Evolutionary conservation across 106 monocot genomes (phyloP), one percentile per base, ranked within the genome.

Genomic region (Vanilla planifolia): DNA sequence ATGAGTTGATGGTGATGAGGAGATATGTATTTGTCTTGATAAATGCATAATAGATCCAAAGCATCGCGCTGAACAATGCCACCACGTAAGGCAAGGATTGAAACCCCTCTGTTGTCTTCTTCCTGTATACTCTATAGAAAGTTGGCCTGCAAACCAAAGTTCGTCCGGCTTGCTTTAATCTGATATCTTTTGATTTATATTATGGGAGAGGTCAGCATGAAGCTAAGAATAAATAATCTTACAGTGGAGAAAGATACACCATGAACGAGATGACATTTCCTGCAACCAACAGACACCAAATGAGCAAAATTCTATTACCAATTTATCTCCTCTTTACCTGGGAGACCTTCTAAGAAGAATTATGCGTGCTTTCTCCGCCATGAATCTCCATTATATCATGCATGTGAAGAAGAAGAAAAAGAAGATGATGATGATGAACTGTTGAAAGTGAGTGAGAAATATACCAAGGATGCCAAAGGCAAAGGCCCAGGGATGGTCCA

Each of bases 1-100:
- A 47, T 11, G 63, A 40, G 73, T 82, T 82, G 52, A 82, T 82
- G 64, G 73, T 69, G 62, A 82, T 65, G 27, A 82, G 73, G 36
- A 82, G 68, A 59, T 43, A 41, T 14, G 60, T 67, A 19, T 65
- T 36, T n/a, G 65, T 73, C 36, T 70, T 71, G 19, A 67, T n/a
- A 6, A 75, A 10, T 6, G 80, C 74, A 26, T 75, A 80, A 59
- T 56, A 75, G 11, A 80, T 66, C 75, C 71, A 75, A 36, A 80
- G 48, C 70, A 67, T 75, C 14, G 71, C 60, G 23, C 75, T 80
- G 71, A 80, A 75, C 19, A 80, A 60, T 8, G 75, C 61, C 1
- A 59, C 66, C 6, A 67, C 58, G 22, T 80, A 80, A 0, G 80
- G 80, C 16, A 75, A 40, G 1, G 75, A 71, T 1, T 70, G 70